These are phyloP conservation scores for Chalciporus sphaerocephalus DNA, from an alignment of 768 basidiomycete genomes.

Conservation along the genomic window DNA sequence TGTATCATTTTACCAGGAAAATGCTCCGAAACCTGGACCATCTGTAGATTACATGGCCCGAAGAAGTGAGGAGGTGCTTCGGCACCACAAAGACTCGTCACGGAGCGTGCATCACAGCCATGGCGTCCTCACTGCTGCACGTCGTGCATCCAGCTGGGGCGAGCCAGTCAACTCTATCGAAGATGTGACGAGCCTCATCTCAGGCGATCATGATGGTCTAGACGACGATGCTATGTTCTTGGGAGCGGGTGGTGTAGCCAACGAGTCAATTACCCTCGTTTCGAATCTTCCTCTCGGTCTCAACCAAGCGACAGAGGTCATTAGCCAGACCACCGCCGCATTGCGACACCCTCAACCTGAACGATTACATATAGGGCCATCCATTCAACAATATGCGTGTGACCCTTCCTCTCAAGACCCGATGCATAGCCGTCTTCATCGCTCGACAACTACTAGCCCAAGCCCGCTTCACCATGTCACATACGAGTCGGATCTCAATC, in stretches of 20 bases:
- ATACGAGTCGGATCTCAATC: conserved; percentile 30
- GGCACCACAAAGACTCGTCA: conserved; percentile 25
- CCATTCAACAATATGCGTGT: conserved; percentile 17
- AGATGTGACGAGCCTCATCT: conserved; percentile 42
- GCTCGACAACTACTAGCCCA: conserved; percentile 35
- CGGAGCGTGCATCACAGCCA: conserved; percentile 25
- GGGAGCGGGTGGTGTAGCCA: conserved; percentile 45
- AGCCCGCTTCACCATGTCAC: conserved; percentile 37
- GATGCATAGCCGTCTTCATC: conserved; percentile 22
- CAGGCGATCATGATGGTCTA: conserved; percentile 41
- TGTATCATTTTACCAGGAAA: conserved; percentile 27
- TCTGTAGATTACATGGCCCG: conserved; percentile 23
- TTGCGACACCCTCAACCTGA: conserved; percentile 33
- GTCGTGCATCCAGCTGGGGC: conserved; percentile 66
- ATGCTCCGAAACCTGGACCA: conserved; percentile 12
- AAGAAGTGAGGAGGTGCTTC: conserved; percentile 46
- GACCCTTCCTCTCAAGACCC: conserved; percentile 25
- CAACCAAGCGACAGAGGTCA: conserved; percentile 23
- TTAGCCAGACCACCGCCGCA: conserved; percentile 12
- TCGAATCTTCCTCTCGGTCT: conserved; percentile 34
- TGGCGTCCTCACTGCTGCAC: conserved; percentile 39
- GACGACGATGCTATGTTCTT: conserved; percentile 52
- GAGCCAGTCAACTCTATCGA: conserved; percentile 41
- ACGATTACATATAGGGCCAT: conserved; percentile 19
- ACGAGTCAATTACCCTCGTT: conserved; percentile 29